Conservation (phyloP, 1,284 basidiomycete genomes). For the Boletus semigastroideus region DNA sequence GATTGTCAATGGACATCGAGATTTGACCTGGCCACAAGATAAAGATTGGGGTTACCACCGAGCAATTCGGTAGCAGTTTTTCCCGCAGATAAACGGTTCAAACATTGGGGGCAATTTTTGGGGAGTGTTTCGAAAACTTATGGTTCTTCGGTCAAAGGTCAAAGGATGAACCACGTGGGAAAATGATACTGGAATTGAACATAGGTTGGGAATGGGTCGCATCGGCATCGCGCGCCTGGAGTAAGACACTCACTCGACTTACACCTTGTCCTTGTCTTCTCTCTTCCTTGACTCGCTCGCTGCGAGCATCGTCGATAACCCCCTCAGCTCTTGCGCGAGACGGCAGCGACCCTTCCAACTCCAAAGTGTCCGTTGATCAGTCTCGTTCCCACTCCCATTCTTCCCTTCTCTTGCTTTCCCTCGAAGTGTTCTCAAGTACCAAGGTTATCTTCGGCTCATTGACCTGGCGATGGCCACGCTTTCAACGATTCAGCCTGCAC, state of each 20-base stretch:
- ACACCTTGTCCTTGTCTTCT: slow-evolving; percentile 6
- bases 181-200: slow-evolving; percentile 22
- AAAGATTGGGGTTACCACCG: not conserved
- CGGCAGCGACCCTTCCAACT: not conserved
- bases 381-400: slow-evolving; percentile 7
- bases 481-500: slow-evolving; percentile 41
- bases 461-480: slow-evolving; percentile 47
- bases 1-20: not conserved
- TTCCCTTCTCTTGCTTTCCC: slow-evolving; percentile 12
- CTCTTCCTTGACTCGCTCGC: not conserved
- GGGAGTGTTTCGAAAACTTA: too few species aligned
- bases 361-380: slow-evolving; percentile 1
- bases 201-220: slow-evolving; percentile 16
- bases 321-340: not conserved
- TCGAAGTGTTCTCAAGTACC: slow-evolving; percentile 16
- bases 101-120: too few species aligned
- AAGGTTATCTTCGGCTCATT: slow-evolving; percentile 21
- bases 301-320: not conserved
- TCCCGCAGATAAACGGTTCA: too few species aligned
- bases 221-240: slow-evolving; percentile 23
- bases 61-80: not conserved
- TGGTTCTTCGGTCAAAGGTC: too few species aligned
- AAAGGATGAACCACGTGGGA: slow-evolving; percentile 10
- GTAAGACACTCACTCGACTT: not conserved
- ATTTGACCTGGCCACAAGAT: not conserved